phyloP scores from a whole-genome alignment of 192 early-diverging fungal genomes.

The Coemansia sp. region DNA sequence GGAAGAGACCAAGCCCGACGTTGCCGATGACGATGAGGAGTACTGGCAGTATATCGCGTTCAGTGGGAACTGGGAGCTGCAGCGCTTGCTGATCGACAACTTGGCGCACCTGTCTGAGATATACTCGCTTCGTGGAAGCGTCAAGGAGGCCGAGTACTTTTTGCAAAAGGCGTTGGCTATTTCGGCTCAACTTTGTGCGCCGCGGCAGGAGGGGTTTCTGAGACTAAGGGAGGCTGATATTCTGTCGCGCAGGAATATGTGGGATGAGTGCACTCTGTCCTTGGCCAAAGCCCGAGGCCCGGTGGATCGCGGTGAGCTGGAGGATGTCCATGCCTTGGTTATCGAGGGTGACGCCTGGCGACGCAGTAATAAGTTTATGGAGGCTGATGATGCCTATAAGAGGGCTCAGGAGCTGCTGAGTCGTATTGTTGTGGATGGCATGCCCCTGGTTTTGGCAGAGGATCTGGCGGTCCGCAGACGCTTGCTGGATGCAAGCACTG shows the following conservation, averaged over 20 bases:
- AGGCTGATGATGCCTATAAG: slow-evolving; percentile 22
- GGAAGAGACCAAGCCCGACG: not conserved
- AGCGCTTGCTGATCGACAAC: slow-evolving; percentile 42
- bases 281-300: slow-evolving; percentile 7
- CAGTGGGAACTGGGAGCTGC: slow-evolving; percentile 43
- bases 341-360: slow-evolving; percentile 42
- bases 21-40: not conserved
- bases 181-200: slow-evolving; percentile 23
- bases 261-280: slow-evolving; percentile 26
- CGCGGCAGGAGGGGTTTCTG: slow-evolving; percentile 22
- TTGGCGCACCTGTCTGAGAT: slow-evolving; percentile 36
- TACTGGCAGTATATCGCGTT: slow-evolving; percentile 33
- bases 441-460: slow-evolving; percentile 21
- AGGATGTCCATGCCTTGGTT: slow-evolving; percentile 20
- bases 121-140: slow-evolving; percentile 43
- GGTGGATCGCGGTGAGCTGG: not conserved
- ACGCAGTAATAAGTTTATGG: slow-evolving; percentile 13
- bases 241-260: slow-evolving; percentile 34
- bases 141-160: slow-evolving; percentile 50
- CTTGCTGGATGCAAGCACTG: slow-evolving; percentile 1
- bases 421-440: not conserved
- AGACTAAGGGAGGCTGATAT: slow-evolving; percentile 29
- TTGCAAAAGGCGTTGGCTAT: slow-evolving; percentile 30
- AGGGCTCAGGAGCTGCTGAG: slow-evolving; percentile 11
- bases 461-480: slow-evolving; percentile 24